These are phyloP conservation scores for Neonectria punicea DNA, from an alignment of 2,329 filamentous ascomycete genomes.

Conservation along the genomic window DNA sequence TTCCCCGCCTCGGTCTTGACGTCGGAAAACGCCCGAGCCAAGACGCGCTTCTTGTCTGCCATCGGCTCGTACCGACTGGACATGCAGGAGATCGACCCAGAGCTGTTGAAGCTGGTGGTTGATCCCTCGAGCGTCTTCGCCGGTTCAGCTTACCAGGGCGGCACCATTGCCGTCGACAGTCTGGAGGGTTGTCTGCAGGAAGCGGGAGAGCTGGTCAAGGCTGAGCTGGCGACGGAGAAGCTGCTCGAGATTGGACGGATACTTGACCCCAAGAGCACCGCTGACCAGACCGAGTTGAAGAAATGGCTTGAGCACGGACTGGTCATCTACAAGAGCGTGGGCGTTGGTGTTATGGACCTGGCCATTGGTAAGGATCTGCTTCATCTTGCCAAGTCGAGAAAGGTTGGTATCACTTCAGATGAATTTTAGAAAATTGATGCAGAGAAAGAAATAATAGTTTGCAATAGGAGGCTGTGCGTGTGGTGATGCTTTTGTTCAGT, in stretches of 20 bases:
- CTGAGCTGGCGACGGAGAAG: conserved; percentile 32
- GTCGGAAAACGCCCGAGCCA: conserved; percentile 33
- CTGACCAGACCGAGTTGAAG: conserved; percentile 47
- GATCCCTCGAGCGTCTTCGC: conserved; percentile 25
- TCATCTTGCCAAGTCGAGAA: conserved; percentile 62
- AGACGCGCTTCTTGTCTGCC: conserved; percentile 43
- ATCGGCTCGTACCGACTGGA: conserved; percentile 48
- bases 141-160: conserved; percentile 8
- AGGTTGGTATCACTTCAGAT: conserved; percentile 55
- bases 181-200: conserved; percentile 45
- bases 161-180: conserved; percentile 41
- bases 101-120: conserved; percentile 38
- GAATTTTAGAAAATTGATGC: conserved; percentile 30
- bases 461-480: no score
- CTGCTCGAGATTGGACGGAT: conserved; percentile 63
- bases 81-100: conserved; percentile 48
- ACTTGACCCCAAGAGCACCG: conserved; percentile 45
- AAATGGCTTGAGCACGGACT: conserved; percentile 72
- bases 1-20: conserved; percentile 40
- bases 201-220: conserved; percentile 47
- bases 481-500: no score
- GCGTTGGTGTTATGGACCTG: conserved; percentile 75
- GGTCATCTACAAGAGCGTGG: conserved; percentile 77
- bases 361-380: conserved; percentile 70
- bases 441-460: background rate